Base-by-base conservation (phyloP, 108 stramenopile genomes). In the Poteriospumella lacustris region DNA sequence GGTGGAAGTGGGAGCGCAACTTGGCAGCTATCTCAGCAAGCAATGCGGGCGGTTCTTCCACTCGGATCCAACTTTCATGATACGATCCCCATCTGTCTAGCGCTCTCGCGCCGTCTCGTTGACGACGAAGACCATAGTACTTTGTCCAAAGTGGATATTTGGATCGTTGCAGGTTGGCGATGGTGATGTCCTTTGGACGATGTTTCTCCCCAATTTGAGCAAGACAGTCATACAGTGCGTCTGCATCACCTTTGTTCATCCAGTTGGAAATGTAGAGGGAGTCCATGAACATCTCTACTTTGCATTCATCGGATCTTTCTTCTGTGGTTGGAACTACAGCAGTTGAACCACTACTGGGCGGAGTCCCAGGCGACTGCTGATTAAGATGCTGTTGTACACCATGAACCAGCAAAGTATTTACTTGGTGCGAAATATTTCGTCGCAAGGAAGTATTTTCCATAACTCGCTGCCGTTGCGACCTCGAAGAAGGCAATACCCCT, bases 41-140 rank as follows among this genome's bases (percentile, higher is more conserved):
- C 33, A 29, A 15, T 0, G 42, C 42, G 1, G 72, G 72, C 3
- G 72, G 42, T 2, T 42, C 42, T 2, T 44, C 43, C 28, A 75
- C 72, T 19, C 72, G 42, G 1, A 31, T 19, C 72, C 72, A 75
- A 28, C 43, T 47, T 38, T 75, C 72, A 2, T 75, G 44, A 28
- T 75, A 3, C 33, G 72, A 42, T 1, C 72, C 72, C 72, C 72
- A 75, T 0, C 1, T 3, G 44, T 75, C 72, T 0, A 75, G 9
- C 33, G 72, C 72, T 0, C 12, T 28, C 1, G 72, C 72, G 1
- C 41, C 1, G 44, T 75, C 72, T 24, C 28, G 31, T 12, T 12
- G n/a, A 19, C 72, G 72, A 15, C 19, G 42, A 19, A 75, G n/a
- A 28, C 72, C 72, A 28, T 75, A 75, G 9, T 42, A 42, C 1